Base-by-base conservation (phyloP, 192 early-diverging fungal genomes). In the Oehlia diaphana region DNA sequence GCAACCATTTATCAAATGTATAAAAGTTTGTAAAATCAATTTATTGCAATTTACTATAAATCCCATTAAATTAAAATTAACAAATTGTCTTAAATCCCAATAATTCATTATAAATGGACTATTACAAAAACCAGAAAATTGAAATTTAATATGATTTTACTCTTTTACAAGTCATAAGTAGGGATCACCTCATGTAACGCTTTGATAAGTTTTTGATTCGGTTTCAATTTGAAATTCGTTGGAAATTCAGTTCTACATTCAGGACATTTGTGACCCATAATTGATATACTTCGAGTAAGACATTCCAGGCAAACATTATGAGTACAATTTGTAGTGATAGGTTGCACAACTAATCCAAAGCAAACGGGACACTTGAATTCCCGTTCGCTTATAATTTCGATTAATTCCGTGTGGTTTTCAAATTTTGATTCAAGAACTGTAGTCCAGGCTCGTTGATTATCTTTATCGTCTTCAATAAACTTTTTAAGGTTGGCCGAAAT, bases 321-420 rank as follows among this genome's bases (percentile, higher is more conserved):
- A 12, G 76, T 64, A 42, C 82, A 87, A 5, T 72, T 62, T 12
- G 84, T 82, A 13, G 86, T 84, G 10, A 84, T 77, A 63, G 87
- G 86, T 9, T 80, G 42, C 62, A 82, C 33, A 8, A 78, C 39
- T 26, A 81, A 23, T 61, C 79, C 84, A 28, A 67, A 53, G 37
- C 84, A 86, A 33, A 88, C 82, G 1, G 82, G 33, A 71, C 87
- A 88, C 1, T 47, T 77, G 67, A 87, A 77, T 37, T 80, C 76
- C 26, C 70, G 63, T 37, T 76, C 82, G 53, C 82, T 76, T 4
- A 88, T 63, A 13, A 47, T 39, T 26, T 72, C 62, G 50, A 88
- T 80, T 23, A 86, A 82, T 74, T 88, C 87, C 28, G 80, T 72
- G 23, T 82, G 72, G 16, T 78, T 82, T 69, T 68, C 74, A 39